phyloP scores from a whole-genome alignment of 1,139 yeast species.

The Suhomyces kunorum region DNA sequence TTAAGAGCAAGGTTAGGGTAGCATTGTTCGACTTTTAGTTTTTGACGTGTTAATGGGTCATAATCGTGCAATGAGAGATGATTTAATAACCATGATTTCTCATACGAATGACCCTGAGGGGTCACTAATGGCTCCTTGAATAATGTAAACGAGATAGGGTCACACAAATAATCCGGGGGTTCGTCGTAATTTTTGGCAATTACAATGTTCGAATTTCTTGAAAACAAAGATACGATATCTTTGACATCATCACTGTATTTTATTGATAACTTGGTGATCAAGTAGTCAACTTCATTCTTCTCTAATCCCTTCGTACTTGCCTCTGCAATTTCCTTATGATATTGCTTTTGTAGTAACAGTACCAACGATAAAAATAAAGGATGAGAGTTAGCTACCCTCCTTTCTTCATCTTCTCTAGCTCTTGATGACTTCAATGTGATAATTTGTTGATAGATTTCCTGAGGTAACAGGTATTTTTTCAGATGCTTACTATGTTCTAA shows the following conservation, averaged over 20 bases:
- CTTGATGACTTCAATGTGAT: constrained; percentile 18
- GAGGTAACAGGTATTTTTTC: constrained; percentile 22
- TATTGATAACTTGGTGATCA: constrained; percentile 21
- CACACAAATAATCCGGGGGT: constrained; percentile 47
- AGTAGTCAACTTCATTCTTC: constrained; percentile 21
- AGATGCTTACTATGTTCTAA: constrained; percentile 24
- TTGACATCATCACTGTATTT: constrained; percentile 25
- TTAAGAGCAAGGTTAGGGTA: constrained; percentile 22
- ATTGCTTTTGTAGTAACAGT: constrained; percentile 23
- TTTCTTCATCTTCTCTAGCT: constrained; percentile 19
- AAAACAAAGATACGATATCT: constrained; percentile 26
- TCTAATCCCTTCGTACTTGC: constrained; percentile 15
- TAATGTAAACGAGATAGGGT: constrained; percentile 48
- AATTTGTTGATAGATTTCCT: constrained; percentile 23
- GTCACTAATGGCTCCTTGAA: constrained; percentile 49
- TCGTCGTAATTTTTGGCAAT: constrained; percentile 17
- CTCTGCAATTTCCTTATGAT: constrained; percentile 19
- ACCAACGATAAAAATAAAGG: constrained; percentile 29
- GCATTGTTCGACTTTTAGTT: constrained; percentile 21
- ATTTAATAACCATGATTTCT: constrained; percentile 40
- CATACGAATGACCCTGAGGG: constrained; percentile 52
- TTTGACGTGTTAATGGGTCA: constrained; percentile 39
- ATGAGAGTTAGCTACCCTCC: constrained; percentile 13
- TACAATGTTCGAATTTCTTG: constrained; percentile 22
- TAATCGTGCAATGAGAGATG: constrained; percentile 35